Evolutionary conservation across 164 flowering plant genomes (phyloP).

Genomic region (Sextonia rubra): DNA sequence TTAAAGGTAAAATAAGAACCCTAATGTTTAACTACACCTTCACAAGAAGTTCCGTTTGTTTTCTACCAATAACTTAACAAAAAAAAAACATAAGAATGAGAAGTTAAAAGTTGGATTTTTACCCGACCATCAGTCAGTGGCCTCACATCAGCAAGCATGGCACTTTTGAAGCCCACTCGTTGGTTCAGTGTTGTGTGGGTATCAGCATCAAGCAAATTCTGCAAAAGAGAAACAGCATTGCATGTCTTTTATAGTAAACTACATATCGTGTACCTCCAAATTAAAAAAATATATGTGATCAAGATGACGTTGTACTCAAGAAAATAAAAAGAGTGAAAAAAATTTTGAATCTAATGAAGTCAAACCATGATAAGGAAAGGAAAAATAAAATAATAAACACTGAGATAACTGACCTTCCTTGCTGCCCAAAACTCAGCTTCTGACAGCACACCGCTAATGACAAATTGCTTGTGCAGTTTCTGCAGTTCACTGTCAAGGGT

Average conservation of each 20-base stretch:
- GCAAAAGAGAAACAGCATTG: constrained; percentile 22
- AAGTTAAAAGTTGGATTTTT: constrained; percentile 14
- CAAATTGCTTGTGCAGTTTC: constrained; percentile 89
- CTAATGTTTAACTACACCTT: too few species aligned
- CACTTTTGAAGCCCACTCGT: constrained; percentile 75
- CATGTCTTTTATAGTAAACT: too few species aligned
- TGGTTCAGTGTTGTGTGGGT: constrained; percentile 49
- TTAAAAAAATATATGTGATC: not conserved
- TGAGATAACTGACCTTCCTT: constrained; percentile 54
- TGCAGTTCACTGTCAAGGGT: constrained; percentile 68
- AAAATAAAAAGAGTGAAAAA: not conserved
- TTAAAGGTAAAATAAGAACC: not conserved
- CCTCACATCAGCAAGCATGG: constrained; percentile 74
- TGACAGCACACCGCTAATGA: constrained; percentile 60
- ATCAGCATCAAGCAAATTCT: constrained; percentile 66
- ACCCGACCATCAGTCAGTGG: constrained; percentile 92
- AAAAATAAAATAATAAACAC: too few species aligned
- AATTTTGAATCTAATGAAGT: not conserved
- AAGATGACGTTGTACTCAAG: not conserved
- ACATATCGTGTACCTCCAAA: not conserved
- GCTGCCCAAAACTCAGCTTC: constrained; percentile 97
- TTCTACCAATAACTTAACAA: not conserved
- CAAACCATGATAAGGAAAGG: not conserved
- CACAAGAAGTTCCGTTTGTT: too few species aligned
- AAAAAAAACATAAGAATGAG: not conserved